phyloP scores from a whole-genome alignment of 148 eudicot species.

The Diospyros lotus region DNA sequence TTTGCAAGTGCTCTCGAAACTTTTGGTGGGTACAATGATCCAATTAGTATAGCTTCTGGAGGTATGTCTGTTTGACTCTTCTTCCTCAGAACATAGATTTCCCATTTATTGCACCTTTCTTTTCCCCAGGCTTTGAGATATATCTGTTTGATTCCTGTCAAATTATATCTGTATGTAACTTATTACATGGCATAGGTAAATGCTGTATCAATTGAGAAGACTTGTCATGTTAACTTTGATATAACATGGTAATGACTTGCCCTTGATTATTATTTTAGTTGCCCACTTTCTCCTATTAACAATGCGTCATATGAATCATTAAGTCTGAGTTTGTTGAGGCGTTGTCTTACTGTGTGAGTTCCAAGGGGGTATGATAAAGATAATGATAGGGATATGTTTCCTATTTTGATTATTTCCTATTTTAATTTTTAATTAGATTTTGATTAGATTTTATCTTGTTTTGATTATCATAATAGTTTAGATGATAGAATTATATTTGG shows the following conservation, averaged over 20 bases:
- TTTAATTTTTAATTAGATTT: too few relatives aligned
- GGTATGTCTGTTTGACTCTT: slow-evolving; percentile 35
- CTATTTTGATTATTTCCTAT: too few relatives aligned
- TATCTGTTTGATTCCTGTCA: not conserved
- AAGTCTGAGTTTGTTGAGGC: not conserved
- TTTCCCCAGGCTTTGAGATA: not conserved
- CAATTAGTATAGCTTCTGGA: slow-evolving; percentile 68
- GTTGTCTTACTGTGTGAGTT: not conserved
- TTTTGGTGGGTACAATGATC: slow-evolving; percentile 76
- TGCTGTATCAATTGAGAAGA: not conserved
- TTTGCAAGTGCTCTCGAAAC: slow-evolving; percentile 76
- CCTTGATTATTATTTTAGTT: not conserved
- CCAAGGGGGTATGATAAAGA: not conserved
- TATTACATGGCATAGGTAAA: slow-evolving; percentile 2
- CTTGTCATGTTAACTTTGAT: not conserved
- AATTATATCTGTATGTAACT: not conserved
- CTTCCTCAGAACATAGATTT: not conserved
- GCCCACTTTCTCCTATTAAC: not conserved
- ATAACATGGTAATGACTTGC: not conserved
- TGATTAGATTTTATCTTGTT: too few relatives aligned
- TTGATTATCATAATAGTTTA: too few relatives aligned
- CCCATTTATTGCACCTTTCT: not conserved
- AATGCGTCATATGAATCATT: not conserved
- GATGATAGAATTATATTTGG: too few relatives aligned
- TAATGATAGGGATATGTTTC: too few relatives aligned